Conservation (phyloP, 805 yeast genomes). For the Spathaspora gorwiae region DNA sequence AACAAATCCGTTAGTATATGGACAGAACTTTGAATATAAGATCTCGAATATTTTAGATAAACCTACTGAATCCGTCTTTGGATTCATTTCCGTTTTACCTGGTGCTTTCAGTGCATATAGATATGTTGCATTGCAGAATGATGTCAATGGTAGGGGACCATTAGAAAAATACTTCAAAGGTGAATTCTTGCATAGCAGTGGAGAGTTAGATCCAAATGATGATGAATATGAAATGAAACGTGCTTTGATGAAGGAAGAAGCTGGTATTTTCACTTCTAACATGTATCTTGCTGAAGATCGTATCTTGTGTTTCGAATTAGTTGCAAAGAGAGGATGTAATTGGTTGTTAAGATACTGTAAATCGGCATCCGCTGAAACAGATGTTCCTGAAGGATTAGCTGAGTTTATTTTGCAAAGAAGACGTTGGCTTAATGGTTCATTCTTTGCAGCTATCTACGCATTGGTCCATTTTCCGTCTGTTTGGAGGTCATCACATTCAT, state of each 20-base stretch:
- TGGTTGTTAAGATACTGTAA: slow-evolving; percentile 65
- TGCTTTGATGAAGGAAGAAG: slow-evolving; percentile 35
- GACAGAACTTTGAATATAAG: slow-evolving; percentile 64
- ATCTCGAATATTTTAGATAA: slow-evolving; percentile 64
- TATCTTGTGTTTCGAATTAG: slow-evolving; percentile 60
- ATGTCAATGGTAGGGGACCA: slow-evolving; percentile 50
- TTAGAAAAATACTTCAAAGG: slow-evolving; percentile 65
- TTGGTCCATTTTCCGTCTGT: slow-evolving; percentile 52
- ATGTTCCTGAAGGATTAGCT: slow-evolving; percentile 59
- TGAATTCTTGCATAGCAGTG: slow-evolving; percentile 53
- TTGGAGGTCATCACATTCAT: slow-evolving; percentile 52
- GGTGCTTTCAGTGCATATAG: slow-evolving; percentile 69
- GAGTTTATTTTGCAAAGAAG: slow-evolving; percentile 63
- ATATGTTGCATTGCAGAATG: slow-evolving; percentile 54
- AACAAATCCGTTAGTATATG: slow-evolving; percentile 59
- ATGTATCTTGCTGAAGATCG: slow-evolving; percentile 72
- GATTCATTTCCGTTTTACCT: slow-evolving; percentile 61
- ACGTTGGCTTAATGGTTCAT: slow-evolving; percentile 68
- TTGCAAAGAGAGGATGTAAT: slow-evolving; percentile 50
- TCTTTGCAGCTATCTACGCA: slow-evolving; percentile 58
- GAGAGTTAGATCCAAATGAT: slow-evolving; percentile 55
- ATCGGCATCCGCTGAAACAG: slow-evolving; percentile 62
- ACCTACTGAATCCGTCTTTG: slow-evolving; percentile 62
- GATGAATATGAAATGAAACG: slow-evolving; percentile 42
- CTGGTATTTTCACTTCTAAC: slow-evolving; percentile 58